Percentiles rank a stretch among this genome's conserved stretches.
These are phyloP conservation scores for Jatropha podagrica DNA, from an alignment of 441 rosid genomes.

Conservation along the genomic window DNA sequence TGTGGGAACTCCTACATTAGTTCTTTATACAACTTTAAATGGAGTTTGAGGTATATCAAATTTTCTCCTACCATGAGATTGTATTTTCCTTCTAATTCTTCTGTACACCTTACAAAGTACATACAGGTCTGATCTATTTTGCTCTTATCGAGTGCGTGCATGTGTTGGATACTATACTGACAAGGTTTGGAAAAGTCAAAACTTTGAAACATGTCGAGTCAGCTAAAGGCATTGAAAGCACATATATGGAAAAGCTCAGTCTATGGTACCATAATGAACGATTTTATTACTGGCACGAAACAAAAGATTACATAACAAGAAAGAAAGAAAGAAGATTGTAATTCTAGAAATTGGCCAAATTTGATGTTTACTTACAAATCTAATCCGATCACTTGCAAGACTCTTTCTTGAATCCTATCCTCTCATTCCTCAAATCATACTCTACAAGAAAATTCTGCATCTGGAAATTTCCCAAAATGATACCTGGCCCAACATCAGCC, in stretches of 20 bases:
- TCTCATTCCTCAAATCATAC: slow-evolving; percentile 52
- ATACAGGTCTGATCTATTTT: background rate
- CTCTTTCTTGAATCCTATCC: slow-evolving; percentile 46
- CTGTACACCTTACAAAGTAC: too few relatives aligned
- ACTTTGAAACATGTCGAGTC: too few relatives aligned
- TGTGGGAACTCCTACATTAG: too few relatives aligned
- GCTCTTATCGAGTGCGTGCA: background rate
- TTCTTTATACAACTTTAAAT: too few relatives aligned
- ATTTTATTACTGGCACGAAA: background rate
- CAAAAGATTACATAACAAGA: too few relatives aligned
- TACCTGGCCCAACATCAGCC: slow-evolving; percentile 38
- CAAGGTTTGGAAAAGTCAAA: too few relatives aligned
- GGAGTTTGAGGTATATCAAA: too few relatives aligned
- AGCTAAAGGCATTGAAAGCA: background rate
- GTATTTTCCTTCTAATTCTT: too few relatives aligned
- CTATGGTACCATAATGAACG: background rate
- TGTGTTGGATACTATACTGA: too few relatives aligned
- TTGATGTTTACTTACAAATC: background rate
- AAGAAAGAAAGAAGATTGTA: background rate
- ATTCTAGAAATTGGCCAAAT: background rate
- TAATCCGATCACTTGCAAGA: slow-evolving; percentile 20
- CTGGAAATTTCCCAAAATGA: slow-evolving; percentile 51
- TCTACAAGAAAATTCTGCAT: slow-evolving; percentile 57
- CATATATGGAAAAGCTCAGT: background rate
- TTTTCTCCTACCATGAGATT: too few relatives aligned